A percentile compares a stretch with the other conserved stretches of the same genome.
phyloP scores from a whole-genome alignment of 306 rosid species.

The Ochetophila trinervis region DNA sequence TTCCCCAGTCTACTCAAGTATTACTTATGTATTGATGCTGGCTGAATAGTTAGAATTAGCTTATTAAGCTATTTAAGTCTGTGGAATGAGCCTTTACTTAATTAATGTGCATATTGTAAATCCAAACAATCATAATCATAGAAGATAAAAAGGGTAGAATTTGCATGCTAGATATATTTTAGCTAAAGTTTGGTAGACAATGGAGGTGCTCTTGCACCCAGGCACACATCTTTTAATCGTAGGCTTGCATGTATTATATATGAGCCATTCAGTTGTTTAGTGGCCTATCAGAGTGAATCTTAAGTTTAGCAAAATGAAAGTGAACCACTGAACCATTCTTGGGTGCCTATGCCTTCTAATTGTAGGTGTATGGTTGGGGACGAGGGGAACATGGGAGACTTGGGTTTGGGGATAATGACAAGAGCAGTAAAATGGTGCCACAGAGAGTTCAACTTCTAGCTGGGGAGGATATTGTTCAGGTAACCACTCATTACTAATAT shows the following conservation, averaged over 20 bases:
- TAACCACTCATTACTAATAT: slow-evolving; percentile 15
- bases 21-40: too few species aligned
- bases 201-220: too few species aligned
- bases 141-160: too few species aligned
- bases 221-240: too few species aligned
- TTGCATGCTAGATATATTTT: too few species aligned
- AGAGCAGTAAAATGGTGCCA: slow-evolving; percentile 98
- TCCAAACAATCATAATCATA: too few species aligned
- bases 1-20: neutral
- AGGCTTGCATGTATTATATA: too few species aligned
- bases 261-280: neutral
- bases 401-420: slow-evolving; percentile 96
- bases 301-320: neutral
- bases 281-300: neutral
- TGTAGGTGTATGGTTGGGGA: slow-evolving; percentile 99
- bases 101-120: too few species aligned
- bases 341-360: slow-evolving; percentile 1
- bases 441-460: slow-evolving; percentile 88
- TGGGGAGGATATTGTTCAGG: slow-evolving; percentile 95
- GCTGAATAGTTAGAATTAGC: too few species aligned
- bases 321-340: neutral
- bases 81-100: too few species aligned
- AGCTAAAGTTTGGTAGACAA: too few species aligned
- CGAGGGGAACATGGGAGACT: slow-evolving; percentile 99
- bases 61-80: too few species aligned